A percentile compares a stretch with the other conserved stretches of the same genome.
Conservation (phyloP, 176 grass and related monocot genomes). For the Eragrostis nindensis region DNA sequence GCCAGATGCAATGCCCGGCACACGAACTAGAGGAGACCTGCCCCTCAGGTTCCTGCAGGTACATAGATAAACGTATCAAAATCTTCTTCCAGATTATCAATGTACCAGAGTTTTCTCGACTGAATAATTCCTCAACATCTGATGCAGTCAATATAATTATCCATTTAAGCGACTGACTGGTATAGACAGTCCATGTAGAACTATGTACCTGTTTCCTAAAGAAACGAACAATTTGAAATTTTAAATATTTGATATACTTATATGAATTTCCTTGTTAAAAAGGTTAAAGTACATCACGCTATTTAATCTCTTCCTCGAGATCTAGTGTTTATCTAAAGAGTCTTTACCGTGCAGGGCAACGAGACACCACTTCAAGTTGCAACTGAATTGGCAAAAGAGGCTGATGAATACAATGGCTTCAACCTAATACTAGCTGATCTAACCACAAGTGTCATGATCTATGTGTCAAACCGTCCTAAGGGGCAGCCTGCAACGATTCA, state of each 20-base stretch:
- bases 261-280: neutral
- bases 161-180: slow-evolving; percentile 23
- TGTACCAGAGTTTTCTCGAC: neutral
- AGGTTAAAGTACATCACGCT: neutral
- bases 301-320: slow-evolving; percentile 2
- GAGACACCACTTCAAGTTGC: slow-evolving; percentile 75
- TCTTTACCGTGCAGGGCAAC: slow-evolving; percentile 56
- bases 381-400: slow-evolving; percentile 76
- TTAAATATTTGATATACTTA: neutral
- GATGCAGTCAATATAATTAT: slow-evolving; percentile 6
- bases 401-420: slow-evolving; percentile 92
- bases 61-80: slow-evolving; percentile 34
- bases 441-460: slow-evolving; percentile 71
- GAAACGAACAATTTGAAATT: slow-evolving; percentile 1
- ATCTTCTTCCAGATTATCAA: neutral
- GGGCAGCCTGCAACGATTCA: slow-evolving; percentile 68
- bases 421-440: slow-evolving; percentile 89
- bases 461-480: slow-evolving; percentile 75
- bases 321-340: neutral
- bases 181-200: slow-evolving; percentile 5
- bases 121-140: neutral
- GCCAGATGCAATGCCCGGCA: slow-evolving; percentile 52
- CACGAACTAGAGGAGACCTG: slow-evolving; percentile 71
- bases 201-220: neutral
- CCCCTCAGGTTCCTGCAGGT: slow-evolving; percentile 89